Evolutionary conservation across 1,139 yeast species (phyloP).

Genomic region (Nakaseomyces glabratus): DNA sequence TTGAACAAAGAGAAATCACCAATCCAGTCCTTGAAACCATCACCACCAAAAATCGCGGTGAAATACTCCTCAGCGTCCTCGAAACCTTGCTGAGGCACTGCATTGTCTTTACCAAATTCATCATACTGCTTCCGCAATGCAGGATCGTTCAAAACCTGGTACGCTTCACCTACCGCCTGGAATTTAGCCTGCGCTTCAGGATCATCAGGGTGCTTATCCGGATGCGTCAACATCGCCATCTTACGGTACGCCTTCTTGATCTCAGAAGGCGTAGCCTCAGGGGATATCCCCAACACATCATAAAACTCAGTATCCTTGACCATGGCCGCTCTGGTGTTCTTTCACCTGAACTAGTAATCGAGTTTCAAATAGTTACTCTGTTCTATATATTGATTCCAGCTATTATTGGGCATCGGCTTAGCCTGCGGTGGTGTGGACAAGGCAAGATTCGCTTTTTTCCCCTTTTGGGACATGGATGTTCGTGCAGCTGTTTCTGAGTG

Average conservation of each 20-base stretch:
- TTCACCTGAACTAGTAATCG: too few relatives aligned
- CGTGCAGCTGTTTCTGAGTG: too few relatives aligned
- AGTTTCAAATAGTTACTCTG: too few relatives aligned
- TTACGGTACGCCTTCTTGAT: constrained; percentile 91
- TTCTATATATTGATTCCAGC: too few relatives aligned
- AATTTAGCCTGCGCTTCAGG: constrained; percentile 60
- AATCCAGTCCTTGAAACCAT: constrained; percentile 63
- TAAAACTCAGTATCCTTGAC: constrained; percentile 92
- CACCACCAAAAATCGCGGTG: constrained; percentile 70
- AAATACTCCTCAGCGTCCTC: constrained; percentile 67
- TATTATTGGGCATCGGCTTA: too few relatives aligned
- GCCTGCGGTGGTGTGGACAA: too few relatives aligned
- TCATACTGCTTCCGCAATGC: constrained; percentile 53
- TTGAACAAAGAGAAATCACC: constrained; percentile 61
- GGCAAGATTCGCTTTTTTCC: too few relatives aligned
- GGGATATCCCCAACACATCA: constrained; percentile 59
- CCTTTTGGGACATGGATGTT: too few relatives aligned
- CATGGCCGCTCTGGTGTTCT: too few relatives aligned
- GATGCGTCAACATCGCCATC: constrained; percentile 82
- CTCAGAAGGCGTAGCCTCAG: constrained; percentile 69
- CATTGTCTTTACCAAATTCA: constrained; percentile 55
- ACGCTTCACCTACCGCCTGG: constrained; percentile 63
- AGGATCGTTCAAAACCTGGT: constrained; percentile 57
- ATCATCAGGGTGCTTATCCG: constrained; percentile 89
- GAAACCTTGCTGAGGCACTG: constrained; percentile 60